phyloP scores from a whole-genome alignment of 768 basidiomycete species.

The Boletus rubropictus region DNA sequence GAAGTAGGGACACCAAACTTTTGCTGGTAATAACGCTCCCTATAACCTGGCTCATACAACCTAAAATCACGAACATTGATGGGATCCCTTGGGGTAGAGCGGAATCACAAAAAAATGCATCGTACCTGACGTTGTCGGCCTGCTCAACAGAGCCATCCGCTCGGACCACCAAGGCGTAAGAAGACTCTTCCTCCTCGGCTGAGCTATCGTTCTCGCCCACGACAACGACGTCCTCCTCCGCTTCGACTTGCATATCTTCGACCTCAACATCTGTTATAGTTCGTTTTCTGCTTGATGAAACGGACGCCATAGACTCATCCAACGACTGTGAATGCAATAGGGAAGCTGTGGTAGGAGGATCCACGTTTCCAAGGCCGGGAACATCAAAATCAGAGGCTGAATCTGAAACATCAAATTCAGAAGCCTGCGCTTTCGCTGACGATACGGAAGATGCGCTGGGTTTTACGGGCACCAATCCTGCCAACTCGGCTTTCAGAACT shows the following conservation, averaged over 20 bases:
- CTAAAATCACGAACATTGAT: slow-evolving; percentile 36
- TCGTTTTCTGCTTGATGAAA: slow-evolving; percentile 38
- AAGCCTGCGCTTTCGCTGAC: slow-evolving; percentile 31
- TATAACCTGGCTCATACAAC: slow-evolving; percentile 94
- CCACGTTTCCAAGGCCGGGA: slow-evolving; percentile 30
- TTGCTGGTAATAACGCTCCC: slow-evolving; percentile 87
- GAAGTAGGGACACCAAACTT: slow-evolving; percentile 78
- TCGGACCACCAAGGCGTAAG: slow-evolving; percentile 68
- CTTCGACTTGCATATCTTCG: slow-evolving; percentile 35
- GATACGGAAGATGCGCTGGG: slow-evolving; percentile 26
- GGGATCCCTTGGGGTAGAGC: not conserved
- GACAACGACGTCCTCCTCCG: slow-evolving; percentile 20
- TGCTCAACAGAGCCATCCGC: slow-evolving; percentile 93
- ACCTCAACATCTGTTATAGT: slow-evolving; percentile 38
- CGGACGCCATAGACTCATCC: slow-evolving; percentile 19
- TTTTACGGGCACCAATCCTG: slow-evolving; percentile 44
- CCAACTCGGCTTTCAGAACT: slow-evolving; percentile 84
- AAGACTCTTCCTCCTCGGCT: slow-evolving; percentile 44
- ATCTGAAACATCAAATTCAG: slow-evolving; percentile 22
- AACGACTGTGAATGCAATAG: slow-evolving; percentile 4
- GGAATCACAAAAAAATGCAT: slow-evolving; percentile 12
- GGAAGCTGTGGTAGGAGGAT: slow-evolving; percentile 15
- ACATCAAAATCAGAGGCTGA: slow-evolving; percentile 32
- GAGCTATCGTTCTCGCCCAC: slow-evolving; percentile 38
- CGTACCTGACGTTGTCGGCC: slow-evolving; percentile 87